Base-by-base conservation (phyloP, 257 asterid species). In the Perilla frutescens region DNA sequence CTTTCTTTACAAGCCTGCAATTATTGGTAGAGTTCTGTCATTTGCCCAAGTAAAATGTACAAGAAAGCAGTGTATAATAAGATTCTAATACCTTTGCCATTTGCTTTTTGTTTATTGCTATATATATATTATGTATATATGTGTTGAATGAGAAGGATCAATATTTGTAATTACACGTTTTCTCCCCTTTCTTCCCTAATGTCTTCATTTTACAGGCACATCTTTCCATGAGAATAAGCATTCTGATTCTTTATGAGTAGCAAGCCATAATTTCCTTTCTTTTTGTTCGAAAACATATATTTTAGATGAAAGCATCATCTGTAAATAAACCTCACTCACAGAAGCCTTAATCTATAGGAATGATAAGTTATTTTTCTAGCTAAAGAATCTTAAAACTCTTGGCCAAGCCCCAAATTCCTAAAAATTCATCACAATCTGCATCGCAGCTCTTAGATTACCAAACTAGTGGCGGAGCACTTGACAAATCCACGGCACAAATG, bases 1-100 rank as follows among this genome's bases (percentile, higher is more conserved):
- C 83, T 92, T 78, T 87, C 84, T 81, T 81, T 90, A 87, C 98
- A 92, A 72, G 79, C 96, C 98, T 92, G 91, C 82, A 82, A 70
- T 79, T 37, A 8, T 43, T n/a, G 45, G 37, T 10, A 62, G 62
- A 20, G 56, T 68, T 63, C 26, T 37, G 47, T 82, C 77, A 84
- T 47, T 76, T 54, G 6, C 51, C 44, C n/a, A 54, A 41, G 66
- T 44, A 26, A 6, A 11, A 49, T 20, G 39, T 49, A 51, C 45
- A 72, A 59, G 54, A 61, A 36, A 47, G 34, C 32, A 51, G 4
- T n/a, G 31, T 11, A 58, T 31, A 48, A 20, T 54, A 70, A 6
- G 26, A 41, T n/a, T 56, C 20, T n/a, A 45, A 47, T 34, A 54
- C 15, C 39, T 12, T 20, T 43, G 32, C 44, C 54, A 34, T 26